phyloP scores from a whole-genome alignment of 1,139 yeast genomes.

The Taphrina communis region DNA sequence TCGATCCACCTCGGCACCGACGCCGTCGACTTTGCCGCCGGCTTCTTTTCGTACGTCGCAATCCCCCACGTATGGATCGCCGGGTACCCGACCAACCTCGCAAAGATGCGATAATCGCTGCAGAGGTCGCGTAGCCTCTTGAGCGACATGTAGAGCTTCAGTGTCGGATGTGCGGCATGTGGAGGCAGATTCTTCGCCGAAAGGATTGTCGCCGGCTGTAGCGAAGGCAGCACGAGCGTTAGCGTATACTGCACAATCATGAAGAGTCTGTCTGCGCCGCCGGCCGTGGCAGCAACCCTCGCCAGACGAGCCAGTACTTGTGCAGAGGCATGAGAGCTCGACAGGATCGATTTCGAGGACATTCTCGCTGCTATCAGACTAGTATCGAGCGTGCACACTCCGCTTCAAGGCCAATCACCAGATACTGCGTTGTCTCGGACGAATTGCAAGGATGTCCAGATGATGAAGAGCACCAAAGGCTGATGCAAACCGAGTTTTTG shows the following conservation, averaged over 20 bases:
- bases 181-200: background rate
- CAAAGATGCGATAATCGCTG: constrained; percentile 39
- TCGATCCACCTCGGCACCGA: constrained; percentile 49
- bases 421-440: background rate
- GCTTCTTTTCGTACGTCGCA: constrained; percentile 27
- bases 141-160: constrained; percentile 20
- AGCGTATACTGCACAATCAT: constrained; percentile 40
- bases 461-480: background rate
- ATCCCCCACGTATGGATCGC: constrained; percentile 35
- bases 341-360: constrained; percentile 23
- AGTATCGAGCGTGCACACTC: too few relatives aligned
- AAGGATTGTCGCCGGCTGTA: constrained; percentile 14
- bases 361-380: background rate
- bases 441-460: background rate
- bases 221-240: constrained; percentile 30
- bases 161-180: constrained; percentile 6
- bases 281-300: constrained; percentile 26
- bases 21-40: constrained; percentile 45
- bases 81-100: constrained; percentile 34
- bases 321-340: constrained; percentile 12
- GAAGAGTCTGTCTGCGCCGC: constrained; percentile 28
- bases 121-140: constrained; percentile 30
- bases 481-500: background rate
- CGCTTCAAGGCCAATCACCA: too few relatives aligned
- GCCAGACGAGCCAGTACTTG: constrained; percentile 28